A percentile compares a stretch with the other conserved stretches of the same genome.
phyloP scores from a whole-genome alignment of 441 rosid species.

The Aquilaria agallochum region DNA sequence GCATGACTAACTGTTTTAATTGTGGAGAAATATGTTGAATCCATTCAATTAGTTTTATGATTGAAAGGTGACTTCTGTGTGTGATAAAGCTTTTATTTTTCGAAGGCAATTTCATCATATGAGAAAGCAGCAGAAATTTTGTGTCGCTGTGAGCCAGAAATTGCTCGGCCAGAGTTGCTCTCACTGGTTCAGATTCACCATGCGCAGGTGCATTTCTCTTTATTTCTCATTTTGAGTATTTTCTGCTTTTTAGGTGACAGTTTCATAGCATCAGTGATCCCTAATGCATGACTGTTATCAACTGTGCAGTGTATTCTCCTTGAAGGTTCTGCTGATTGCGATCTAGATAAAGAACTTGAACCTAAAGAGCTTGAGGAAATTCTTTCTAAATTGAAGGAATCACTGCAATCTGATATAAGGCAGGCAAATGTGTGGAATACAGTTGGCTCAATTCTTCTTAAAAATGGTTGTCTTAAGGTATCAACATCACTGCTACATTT shows the following conservation, averaged over 20 bases:
- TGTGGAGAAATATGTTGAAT: slow-evolving; percentile 3
- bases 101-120: slow-evolving; percentile 76
- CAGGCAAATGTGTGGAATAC: slow-evolving; percentile 87
- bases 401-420: slow-evolving; percentile 67
- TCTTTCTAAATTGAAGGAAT: slow-evolving; percentile 65
- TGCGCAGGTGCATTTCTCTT: slow-evolving; percentile 65
- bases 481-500: slow-evolving; percentile 11
- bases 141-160: slow-evolving; percentile 69
- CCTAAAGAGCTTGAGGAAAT: slow-evolving; percentile 71
- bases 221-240: slow-evolving; percentile 8
- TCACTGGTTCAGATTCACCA: slow-evolving; percentile 89
- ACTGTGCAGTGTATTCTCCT: slow-evolving; percentile 67
- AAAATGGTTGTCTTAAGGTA: slow-evolving; percentile 85
- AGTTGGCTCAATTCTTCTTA: slow-evolving; percentile 78
- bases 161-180: slow-evolving; percentile 88
- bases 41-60: slow-evolving; percentile 11
- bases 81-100: neutral
- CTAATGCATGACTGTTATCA: slow-evolving; percentile 18
- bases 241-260: neutral
- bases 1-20: slow-evolving; percentile 3
- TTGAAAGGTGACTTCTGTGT: too few species aligned
- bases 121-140: slow-evolving; percentile 94
- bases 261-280: slow-evolving; percentile 1
- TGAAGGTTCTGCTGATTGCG: slow-evolving; percentile 56
- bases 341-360: slow-evolving; percentile 74